phyloP scores from a whole-genome alignment of 2,329 filamentous ascomycete species.

The Ustulina deusta region DNA sequence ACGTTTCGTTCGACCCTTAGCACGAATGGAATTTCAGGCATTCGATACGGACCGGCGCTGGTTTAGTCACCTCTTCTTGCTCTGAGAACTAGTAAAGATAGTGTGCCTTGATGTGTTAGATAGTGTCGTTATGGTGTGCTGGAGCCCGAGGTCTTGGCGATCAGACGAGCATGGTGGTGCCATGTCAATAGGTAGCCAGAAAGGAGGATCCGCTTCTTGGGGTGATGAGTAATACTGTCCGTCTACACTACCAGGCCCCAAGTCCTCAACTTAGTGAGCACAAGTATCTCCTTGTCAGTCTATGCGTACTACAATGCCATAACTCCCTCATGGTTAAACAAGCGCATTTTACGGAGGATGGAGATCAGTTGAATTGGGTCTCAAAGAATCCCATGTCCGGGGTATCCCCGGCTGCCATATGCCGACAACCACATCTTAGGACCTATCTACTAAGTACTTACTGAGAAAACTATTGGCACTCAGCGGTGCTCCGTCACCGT shows the following conservation, averaged over 20 bases:
- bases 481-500: constrained; percentile 9
- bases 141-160: constrained; percentile 37
- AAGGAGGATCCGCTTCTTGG: constrained; percentile 5
- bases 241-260: neutral
- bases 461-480: constrained; percentile 18
- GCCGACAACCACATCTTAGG: constrained; percentile 23
- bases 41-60: constrained; percentile 30
- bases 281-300: neutral
- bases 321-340: neutral
- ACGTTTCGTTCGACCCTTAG: constrained; percentile 9
- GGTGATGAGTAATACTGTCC: constrained; percentile 12
- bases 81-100: neutral
- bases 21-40: constrained; percentile 13
- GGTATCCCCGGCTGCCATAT: constrained; percentile 28
- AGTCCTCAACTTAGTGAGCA: neutral
- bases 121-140: constrained; percentile 32
- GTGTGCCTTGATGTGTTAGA: constrained; percentile 17
- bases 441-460: constrained; percentile 1
- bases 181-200: constrained; percentile 27
- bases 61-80: constrained; percentile 15
- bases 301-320: neutral
- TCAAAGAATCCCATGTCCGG: constrained; percentile 13
- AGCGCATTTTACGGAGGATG: neutral
- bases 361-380: constrained; percentile 17
- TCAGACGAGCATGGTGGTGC: constrained; percentile 37